These are phyloP conservation scores for Fusarium sp. DNA, from an alignment of 2,329 filamentous ascomycete species.

Conservation along the genomic window DNA sequence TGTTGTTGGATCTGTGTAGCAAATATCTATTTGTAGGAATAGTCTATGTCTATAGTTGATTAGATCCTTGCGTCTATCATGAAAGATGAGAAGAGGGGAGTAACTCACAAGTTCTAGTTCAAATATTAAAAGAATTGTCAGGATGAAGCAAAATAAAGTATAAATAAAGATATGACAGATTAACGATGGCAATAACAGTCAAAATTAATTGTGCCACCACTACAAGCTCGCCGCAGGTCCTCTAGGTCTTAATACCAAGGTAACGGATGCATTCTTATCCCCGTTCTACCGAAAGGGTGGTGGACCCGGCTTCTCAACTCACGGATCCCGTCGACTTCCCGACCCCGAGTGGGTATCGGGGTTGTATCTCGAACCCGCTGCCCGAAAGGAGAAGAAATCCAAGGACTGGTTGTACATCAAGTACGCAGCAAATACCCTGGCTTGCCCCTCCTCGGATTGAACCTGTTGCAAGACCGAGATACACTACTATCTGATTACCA, in stretches of 20 bases:
- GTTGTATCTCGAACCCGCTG: slow-evolving; percentile 18
- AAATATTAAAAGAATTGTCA: slow-evolving; percentile 23
- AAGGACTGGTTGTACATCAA: background rate
- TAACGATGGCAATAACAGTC: background rate
- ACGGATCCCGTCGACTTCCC: slow-evolving; percentile 36
- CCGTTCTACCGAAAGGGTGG: slow-evolving; percentile 28
- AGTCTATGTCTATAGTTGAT: too few relatives aligned
- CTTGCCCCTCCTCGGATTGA: slow-evolving; percentile 8
- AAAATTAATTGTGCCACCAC: slow-evolving; percentile 1
- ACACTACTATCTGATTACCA: background rate
- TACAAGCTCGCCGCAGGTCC: slow-evolving; percentile 2
- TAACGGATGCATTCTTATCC: slow-evolving; percentile 7
- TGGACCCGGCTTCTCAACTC: slow-evolving; percentile 12
- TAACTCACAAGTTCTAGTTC: slow-evolving; percentile 20
- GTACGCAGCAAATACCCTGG: slow-evolving; percentile 32
- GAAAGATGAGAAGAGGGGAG: background rate
- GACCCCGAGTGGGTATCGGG: slow-evolving; percentile 28
- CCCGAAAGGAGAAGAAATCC: background rate
- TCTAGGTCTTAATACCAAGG: slow-evolving; percentile 30
- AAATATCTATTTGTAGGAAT: background rate
- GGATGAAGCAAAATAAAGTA: slow-evolving; percentile 7
- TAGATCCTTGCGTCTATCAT: background rate
- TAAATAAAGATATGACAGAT: slow-evolving; percentile 4
- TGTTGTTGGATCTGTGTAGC: background rate
- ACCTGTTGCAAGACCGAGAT: slow-evolving; percentile 2